These are phyloP conservation scores for Talaromyces albobiverticillius DNA, from an alignment of 2,329 filamentous ascomycete species.

Conservation along the genomic window DNA sequence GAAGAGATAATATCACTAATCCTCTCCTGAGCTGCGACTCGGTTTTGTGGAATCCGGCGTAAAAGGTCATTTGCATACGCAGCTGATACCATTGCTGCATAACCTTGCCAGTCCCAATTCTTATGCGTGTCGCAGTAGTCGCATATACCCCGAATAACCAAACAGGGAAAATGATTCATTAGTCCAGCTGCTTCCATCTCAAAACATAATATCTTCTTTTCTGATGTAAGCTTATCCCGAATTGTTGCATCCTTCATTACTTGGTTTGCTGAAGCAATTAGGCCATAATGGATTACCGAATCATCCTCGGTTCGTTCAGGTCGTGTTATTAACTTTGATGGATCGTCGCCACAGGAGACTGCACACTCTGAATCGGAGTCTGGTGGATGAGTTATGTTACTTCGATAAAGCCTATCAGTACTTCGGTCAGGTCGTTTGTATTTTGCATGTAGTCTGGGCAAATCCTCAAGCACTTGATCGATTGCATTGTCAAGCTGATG, in stretches of 20 bases:
- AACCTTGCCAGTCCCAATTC: conserved; percentile 19
- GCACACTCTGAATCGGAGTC: background rate
- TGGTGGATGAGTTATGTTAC: background rate
- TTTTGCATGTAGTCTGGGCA: conserved; percentile 13
- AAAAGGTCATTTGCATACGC: conserved; percentile 24
- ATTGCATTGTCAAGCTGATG: conserved; percentile 41
- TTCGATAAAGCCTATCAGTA: background rate
- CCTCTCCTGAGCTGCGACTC: background rate
- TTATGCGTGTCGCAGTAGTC: conserved; percentile 40
- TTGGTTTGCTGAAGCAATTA: conserved; percentile 16
- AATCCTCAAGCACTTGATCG: conserved; percentile 18
- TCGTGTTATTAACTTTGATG: background rate
- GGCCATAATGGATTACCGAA: conserved; percentile 12
- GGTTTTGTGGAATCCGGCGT: background rate
- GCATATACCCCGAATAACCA: conserved; percentile 41
- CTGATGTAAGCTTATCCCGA: background rate
- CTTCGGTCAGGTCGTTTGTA: background rate
- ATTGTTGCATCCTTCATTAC: conserved; percentile 12
- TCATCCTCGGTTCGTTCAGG: background rate
- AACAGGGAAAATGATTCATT: conserved; percentile 26
- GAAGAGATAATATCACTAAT: background rate
- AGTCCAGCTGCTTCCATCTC: conserved; percentile 25
- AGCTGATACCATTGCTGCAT: conserved; percentile 27
- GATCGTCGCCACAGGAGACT: background rate
- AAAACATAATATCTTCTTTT: conserved; percentile 21